Conservation (phyloP, 73 alveolate species). For the Paramecium caudatum region DNA sequence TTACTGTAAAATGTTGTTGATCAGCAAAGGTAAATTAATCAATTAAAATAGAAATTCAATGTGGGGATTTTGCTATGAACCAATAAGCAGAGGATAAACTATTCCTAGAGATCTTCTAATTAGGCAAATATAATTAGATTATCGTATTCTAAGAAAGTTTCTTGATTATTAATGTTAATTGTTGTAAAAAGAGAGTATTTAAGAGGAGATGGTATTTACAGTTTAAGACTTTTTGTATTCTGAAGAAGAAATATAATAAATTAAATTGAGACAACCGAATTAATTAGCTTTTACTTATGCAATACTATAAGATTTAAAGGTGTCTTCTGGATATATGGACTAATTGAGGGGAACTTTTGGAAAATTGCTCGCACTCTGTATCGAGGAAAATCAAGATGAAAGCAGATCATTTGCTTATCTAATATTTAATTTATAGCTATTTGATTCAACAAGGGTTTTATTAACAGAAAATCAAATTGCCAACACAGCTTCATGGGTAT, state of each 20-base stretch:
- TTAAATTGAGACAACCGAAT: conserved; percentile 55
- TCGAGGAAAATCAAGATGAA: conserved; percentile 12
- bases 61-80: conserved; percentile 67
- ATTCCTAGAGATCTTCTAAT: conserved; percentile 23
- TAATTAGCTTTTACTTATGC: conserved; percentile 25
- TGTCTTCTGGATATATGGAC: not conserved
- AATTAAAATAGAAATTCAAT: not conserved
- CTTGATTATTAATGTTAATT: not conserved
- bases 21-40: not conserved
- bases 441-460: not conserved
- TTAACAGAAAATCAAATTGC: conserved; percentile 3
- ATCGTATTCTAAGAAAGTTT: conserved; percentile 18
- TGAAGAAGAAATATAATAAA: conserved; percentile 20
- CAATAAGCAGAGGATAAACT: conserved; percentile 63
- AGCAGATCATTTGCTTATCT: conserved; percentile 42
- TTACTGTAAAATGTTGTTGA: conserved; percentile 47
- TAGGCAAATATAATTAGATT: conserved; percentile 60
- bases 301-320: not conserved
- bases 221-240: not conserved
- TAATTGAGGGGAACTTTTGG: conserved; percentile 44
- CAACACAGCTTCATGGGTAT: conserved; percentile 36
- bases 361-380: conserved; percentile 17
- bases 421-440: not conserved
- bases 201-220: not conserved
- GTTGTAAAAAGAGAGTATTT: not conserved